Base-by-base conservation (phyloP, 495 filamentous ascomycete species). In the Talaromyces trachyspermus region DNA sequence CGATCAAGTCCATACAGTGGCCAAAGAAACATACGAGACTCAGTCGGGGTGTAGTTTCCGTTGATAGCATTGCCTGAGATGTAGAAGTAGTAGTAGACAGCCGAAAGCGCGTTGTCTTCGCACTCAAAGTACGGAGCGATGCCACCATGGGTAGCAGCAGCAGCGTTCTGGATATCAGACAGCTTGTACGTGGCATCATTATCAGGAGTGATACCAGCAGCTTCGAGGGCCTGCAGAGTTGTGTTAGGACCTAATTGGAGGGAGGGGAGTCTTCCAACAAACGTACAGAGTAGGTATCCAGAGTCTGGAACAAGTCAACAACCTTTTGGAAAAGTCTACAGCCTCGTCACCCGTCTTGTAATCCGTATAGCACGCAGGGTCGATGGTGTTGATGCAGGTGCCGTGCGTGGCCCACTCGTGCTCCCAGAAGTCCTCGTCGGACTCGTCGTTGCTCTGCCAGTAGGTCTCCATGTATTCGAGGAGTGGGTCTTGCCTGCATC, bases 321-420 rank as follows among this genome's bases (percentile, higher is more conserved):
- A 81, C 71, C 14, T 72, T 64, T 33, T 69, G 59, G 59, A 85
- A 84, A 75, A 86, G 56, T 83, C 77, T 3, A 82, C 70, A 1
- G 80, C 75, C 52, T 85, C 81, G 25, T 78, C 55, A 19, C 74
- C 74, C 0, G 71, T 52, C 6, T 57, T 59, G 58, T 85, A 80
- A 29, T 53, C 50, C 9, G 55, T 61, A 61, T 84, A 87, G 63
- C 83, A 86, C 26, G 54, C 50, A 0, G 81, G 71, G 0, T 73
- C 62, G 3, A 86, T 68, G 0, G 83, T 87, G 58, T 77, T 79
- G 54, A 87, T 75, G 64, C 83, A 87, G 1, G 81, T 84, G 11
- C 86, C 89, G 55, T 95, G 89, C 57, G 92, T 95, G 56, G 77
- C 80, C 85, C 84, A 95, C 58, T 95, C 88, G 54, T 94, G 88